Percentiles rank a stretch among this genome's conserved stretches.
Conservation (phyloP, 495 filamentous ascomycete species). For the Penicillium bialowiezense region DNA sequence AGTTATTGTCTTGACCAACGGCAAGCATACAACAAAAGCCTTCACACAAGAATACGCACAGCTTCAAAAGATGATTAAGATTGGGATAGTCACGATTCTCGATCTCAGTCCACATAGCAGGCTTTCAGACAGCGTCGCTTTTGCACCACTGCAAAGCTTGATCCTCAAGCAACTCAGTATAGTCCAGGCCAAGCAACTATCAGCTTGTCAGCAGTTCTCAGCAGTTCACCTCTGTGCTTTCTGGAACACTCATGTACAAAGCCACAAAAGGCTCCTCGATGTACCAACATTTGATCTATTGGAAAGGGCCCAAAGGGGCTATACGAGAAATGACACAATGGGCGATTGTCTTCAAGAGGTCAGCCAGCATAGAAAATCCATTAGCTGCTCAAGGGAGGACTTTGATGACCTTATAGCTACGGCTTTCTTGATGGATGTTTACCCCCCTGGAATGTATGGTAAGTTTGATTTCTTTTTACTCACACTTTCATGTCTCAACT, state of each 20-base stretch:
- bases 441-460: not conserved
- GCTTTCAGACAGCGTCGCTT: not conserved
- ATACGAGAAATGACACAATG: not conserved
- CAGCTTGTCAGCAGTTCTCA: not conserved
- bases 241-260: not conserved
- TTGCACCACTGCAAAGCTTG: not conserved
- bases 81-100: not conserved
- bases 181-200: not conserved
- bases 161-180: not conserved
- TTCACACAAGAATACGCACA: not conserved
- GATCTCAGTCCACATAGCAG: not conserved
- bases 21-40: not conserved
- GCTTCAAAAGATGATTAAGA: not conserved
- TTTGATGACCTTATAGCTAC: slow-evolving; percentile 1
- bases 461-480: not conserved
- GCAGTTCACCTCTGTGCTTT: slow-evolving; percentile 2
- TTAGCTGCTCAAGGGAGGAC: not conserved
- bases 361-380: not conserved
- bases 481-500: not conserved
- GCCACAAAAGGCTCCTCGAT: not conserved
- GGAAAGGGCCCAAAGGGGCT: not conserved
- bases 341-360: not conserved
- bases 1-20: not conserved
- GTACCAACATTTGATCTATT: not conserved
- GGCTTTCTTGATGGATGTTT: slow-evolving; percentile 6